Conservation (phyloP, 2,329 filamentous ascomycete genomes). For the Coniella vitis region DNA sequence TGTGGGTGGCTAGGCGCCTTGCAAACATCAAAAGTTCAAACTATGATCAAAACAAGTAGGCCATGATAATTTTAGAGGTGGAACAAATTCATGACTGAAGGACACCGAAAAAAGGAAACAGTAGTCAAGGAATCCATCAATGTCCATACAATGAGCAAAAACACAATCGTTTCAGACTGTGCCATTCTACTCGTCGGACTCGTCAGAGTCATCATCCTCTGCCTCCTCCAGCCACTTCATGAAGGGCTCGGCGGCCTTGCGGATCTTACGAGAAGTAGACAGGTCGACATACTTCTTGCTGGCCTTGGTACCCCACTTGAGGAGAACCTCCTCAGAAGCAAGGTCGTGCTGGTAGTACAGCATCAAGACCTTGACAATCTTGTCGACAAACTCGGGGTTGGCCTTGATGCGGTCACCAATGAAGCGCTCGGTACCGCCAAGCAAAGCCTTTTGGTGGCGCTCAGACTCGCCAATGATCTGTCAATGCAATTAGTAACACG, state of each 20-base stretch:
- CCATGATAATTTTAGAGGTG: not conserved
- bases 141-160: not conserved
- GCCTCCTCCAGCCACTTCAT: slow-evolving; percentile 88
- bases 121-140: not conserved
- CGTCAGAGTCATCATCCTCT: slow-evolving; percentile 54
- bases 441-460: slow-evolving; percentile 88
- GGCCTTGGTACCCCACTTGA: slow-evolving; percentile 87
- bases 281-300: slow-evolving; percentile 98
- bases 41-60: not conserved
- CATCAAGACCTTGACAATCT: slow-evolving; percentile 81
- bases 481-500: slow-evolving; percentile 23
- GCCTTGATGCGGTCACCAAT: slow-evolving; percentile 65
- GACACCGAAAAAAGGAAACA: not conserved
- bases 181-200: slow-evolving; percentile 32
- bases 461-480: slow-evolving; percentile 74
- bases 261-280: slow-evolving; percentile 84
- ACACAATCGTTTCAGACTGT: not conserved
- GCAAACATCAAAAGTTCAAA: not conserved
- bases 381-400: slow-evolving; percentile 65
- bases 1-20: not conserved
- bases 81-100: not conserved
- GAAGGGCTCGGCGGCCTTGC: slow-evolving; percentile 90
- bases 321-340: slow-evolving; percentile 78
- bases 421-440: slow-evolving; percentile 92
- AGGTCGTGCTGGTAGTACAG: slow-evolving; percentile 88